Conservation (phyloP, 179 eudicot species). For the Silene coronaria region DNA sequence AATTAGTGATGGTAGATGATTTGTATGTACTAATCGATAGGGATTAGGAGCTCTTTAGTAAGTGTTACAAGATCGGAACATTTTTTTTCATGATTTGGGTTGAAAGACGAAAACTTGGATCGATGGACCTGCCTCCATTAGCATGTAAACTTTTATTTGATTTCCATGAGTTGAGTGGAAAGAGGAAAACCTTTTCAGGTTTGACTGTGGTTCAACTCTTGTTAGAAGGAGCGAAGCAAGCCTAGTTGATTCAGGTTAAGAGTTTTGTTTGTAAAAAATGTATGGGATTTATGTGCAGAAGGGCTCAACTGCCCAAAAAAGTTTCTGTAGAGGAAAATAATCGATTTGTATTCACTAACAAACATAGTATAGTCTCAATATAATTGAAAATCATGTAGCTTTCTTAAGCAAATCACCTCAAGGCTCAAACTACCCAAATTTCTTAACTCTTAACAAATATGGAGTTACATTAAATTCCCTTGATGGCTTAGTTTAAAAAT, state of each 20-base stretch:
- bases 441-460: neutral
- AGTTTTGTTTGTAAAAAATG: neutral
- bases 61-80: neutral
- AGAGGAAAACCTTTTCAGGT: neutral
- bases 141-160: neutral
- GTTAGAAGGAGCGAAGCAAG: neutral
- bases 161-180: neutral
- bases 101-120: neutral
- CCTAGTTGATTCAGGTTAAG: neutral
- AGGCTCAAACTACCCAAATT: neutral
- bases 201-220: neutral
- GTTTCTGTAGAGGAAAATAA: neutral
- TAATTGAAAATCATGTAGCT: neutral
- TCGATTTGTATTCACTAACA: neutral
- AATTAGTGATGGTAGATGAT: neutral
- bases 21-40: neutral
- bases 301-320: neutral
- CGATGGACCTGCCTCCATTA: neutral
- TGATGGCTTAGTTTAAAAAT: too few species aligned
- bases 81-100: neutral
- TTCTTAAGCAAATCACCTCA: neutral
- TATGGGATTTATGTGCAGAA: neutral
- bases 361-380: neutral
- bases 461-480: too few species aligned
- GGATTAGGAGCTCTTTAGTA: neutral